Conservation (phyloP, 2,329 filamentous ascomycete species). For the Xylariaceae sp. region DNA sequence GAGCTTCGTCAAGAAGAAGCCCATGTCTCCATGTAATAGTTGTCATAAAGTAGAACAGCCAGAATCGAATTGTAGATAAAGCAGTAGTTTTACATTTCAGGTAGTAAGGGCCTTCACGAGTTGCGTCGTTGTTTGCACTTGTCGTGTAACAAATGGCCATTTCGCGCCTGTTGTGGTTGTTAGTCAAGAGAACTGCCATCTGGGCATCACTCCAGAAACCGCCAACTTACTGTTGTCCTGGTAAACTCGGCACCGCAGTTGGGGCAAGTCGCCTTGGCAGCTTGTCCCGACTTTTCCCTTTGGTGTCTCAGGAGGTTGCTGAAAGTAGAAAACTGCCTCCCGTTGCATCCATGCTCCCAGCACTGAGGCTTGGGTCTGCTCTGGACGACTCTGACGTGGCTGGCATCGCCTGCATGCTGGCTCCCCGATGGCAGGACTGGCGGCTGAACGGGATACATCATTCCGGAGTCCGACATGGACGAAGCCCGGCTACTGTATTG, state of each 20-base stretch:
- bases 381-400: conserved; percentile 64
- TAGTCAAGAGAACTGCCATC: conserved; percentile 11
- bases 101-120: too few species aligned
- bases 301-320: conserved; percentile 92
- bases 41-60: conserved; percentile 4
- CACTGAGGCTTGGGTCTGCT: conserved; percentile 88
- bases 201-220: too few species aligned
- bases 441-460: conserved; percentile 41
- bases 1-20: conserved; percentile 3
- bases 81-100: too few species aligned
- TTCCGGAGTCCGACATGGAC: conserved; percentile 36
- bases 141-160: conserved; percentile 79
- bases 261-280: conserved; percentile 81
- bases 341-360: conserved; percentile 96
- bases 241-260: conserved; percentile 93
- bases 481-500: conserved; percentile 34
- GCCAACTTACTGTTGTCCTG: conserved; percentile 52
- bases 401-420: conserved; percentile 33
- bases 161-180: conserved; percentile 57
- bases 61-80: conserved; percentile 13
- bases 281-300: conserved; percentile 87
- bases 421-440: conserved; percentile 33
- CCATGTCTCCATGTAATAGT: conserved; percentile 4
- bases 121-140: conserved; percentile 77
- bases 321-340: conserved; percentile 91